Base-by-base conservation (phyloP, 345 rosid species). In the Lumnitzera racemosa region DNA sequence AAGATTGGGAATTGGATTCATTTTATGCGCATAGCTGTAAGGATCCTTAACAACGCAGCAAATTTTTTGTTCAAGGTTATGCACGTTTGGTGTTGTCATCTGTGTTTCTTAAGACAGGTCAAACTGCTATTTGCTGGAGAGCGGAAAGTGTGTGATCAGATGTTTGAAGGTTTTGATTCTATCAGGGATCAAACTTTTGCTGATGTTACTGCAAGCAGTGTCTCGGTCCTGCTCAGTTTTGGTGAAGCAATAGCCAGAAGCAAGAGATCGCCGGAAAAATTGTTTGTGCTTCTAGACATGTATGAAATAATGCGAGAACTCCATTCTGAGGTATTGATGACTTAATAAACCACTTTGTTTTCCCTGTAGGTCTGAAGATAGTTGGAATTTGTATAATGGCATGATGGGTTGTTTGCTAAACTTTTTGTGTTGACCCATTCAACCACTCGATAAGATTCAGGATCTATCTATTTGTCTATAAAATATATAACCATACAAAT, bases 1-100 rank as follows among this genome's bases (percentile, higher is more conserved):
- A 94, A 94, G 81, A 94, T 90, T 59, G 96, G 96, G 66, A 88
- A 84, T 43, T 94, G 99, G 99, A 94, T 90, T 71, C 99, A 94
- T 78, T 90, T 84, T 69, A 94, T 90, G 95, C 97, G 97, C 51
- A 94, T 90, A 71, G 96, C 99, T 72, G 99, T 94, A 74, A 90
- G 94, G 29, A 73, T 25, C 59, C 8, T 12, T 51, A 47, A 59
- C 49, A 65, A 46, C 17, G 17, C 47, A 27, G 43, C 43, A 36
- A 9, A 36, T 36, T 36, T 36, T 36, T 36, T 51, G 50, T 36
- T 46, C 3, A 29, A 24, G 16, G 46, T 20, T 55, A 29, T 53
- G 25, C 25, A 23, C 61, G 12, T 29, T 20, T 20, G 20, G 23
- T 16, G 36, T 58, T 17, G 23, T 51, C 59, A 41, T 57, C 69